Evolutionary conservation across 2,329 filamentous ascomycete genomes (phyloP), one percentile per base, ranked within the genome.

Genomic region (Clarireedia homoeocarpa): DNA sequence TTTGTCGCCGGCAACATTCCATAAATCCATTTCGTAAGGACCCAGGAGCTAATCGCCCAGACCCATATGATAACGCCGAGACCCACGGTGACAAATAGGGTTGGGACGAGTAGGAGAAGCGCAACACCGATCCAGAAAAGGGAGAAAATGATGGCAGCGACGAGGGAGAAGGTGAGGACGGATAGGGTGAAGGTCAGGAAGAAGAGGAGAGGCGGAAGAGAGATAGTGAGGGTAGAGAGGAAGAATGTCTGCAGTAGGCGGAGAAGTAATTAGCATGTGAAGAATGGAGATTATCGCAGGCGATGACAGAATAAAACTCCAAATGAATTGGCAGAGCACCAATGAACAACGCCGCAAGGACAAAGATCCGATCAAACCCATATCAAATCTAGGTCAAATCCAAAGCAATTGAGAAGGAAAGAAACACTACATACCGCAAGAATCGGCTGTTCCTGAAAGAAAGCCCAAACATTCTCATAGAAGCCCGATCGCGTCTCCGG

Each of bases 101-200:
- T 79, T 1, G 88, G 88, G 0, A 89, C 72, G 15, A 94, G 77
- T 42, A 91, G 67, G 48, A 89, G 68, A 10, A 88, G 73, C 2
- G 85, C 86, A 46, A 89, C 69, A 51, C 83, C 81, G 53, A 83
- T 77, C 75, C 83, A 85, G 73, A 87, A 84, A 48, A 87, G 75
- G 1, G 81, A 79, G 73, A 89, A 88, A 55, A 84, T 65, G 40
- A 88, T 65, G 12, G 84, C 84, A 30, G 77, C 76, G 44, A 83
- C 71, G 42, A 88, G 67, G 15, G 85, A 80, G 68, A 89, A 79
- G 59, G 84, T 69, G 60, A 85, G 71, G 58, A 84, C 80, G 40
- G 80, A 82, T 42, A 84, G 63, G 55, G 79, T 75, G 74, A 91
- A 90, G 63, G 80, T 73, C 55, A 78, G 61, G 74, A 94, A 92